These are phyloP conservation scores for Crepidotus variabilis DNA, from an alignment of 768 basidiomycete genomes.

Conservation along the genomic window DNA sequence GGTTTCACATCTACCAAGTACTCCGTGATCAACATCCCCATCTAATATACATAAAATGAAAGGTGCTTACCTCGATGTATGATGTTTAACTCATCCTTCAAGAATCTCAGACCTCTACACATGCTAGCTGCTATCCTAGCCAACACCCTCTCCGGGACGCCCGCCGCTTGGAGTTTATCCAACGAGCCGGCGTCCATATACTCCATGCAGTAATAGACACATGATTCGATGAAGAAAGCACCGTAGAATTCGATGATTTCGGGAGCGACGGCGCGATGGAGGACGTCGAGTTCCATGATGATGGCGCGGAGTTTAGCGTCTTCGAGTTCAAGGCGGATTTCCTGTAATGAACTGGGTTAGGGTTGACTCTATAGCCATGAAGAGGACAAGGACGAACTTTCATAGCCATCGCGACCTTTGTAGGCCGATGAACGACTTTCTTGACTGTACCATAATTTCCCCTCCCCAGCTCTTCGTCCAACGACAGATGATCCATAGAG, in stretches of 20 bases:
- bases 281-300: constrained; percentile 97
- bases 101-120: constrained; percentile 87
- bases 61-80: constrained; percentile 46
- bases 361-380: constrained; percentile 5
- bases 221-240: constrained; percentile 99
- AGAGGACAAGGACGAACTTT: constrained; percentile 59
- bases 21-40: constrained; percentile 7
- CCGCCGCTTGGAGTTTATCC: constrained; percentile 67
- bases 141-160: constrained; percentile 77
- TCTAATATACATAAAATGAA: neutral
- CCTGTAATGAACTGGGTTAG: constrained; percentile 43
- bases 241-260: constrained; percentile 99
- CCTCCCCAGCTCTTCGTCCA: constrained; percentile 90
- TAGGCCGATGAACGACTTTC: constrained; percentile 91
- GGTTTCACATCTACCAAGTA: constrained; percentile 80
- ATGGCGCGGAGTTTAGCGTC: constrained; percentile 91
- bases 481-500: constrained; percentile 89
- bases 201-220: constrained; percentile 99
- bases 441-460: constrained; percentile 99
- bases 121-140: constrained; percentile 77
- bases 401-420: constrained; percentile 97
- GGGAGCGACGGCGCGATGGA: constrained; percentile 88
- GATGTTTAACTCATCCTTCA: constrained; percentile 92
- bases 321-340: constrained; percentile 96
- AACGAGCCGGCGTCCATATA: constrained; percentile 99